phyloP scores from a whole-genome alignment of 2,329 filamentous ascomycete genomes.

The Phialocephala subalpina region DNA sequence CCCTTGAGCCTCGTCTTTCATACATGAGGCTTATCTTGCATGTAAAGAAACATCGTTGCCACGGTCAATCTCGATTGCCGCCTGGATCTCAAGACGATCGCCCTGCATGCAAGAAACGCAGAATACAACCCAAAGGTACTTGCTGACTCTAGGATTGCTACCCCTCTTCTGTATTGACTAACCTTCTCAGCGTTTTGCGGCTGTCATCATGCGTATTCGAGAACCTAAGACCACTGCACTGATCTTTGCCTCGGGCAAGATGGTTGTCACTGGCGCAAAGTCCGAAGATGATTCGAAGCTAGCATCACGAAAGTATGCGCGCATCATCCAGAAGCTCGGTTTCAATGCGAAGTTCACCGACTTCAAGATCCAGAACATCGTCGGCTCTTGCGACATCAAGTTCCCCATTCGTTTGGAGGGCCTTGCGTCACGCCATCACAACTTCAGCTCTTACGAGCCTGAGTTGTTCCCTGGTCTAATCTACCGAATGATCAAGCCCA shows the following conservation, averaged over 20 bases:
- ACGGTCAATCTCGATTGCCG: slow-evolving; percentile 98
- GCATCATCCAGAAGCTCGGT: slow-evolving; percentile 99
- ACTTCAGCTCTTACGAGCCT: slow-evolving; percentile 98
- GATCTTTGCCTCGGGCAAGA: slow-evolving; percentile 98
- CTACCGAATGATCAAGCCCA: slow-evolving; percentile 99
- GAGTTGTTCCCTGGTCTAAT: slow-evolving; percentile 99
- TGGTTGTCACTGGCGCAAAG: slow-evolving; percentile 98
- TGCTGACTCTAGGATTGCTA: slow-evolving; percentile 54
- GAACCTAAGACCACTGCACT: slow-evolving; percentile 98
- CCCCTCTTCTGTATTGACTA: slow-evolving; percentile 49
- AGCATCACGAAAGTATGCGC: slow-evolving; percentile 95
- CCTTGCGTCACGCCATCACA: slow-evolving; percentile 95
- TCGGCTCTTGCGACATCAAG: slow-evolving; percentile 98
- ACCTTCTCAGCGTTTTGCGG: slow-evolving; percentile 85
- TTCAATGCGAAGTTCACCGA: slow-evolving; percentile 99
- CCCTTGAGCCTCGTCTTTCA: slow-evolving; percentile 46
- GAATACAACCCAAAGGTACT: slow-evolving; percentile 98
- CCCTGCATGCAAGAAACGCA: slow-evolving; percentile 95
- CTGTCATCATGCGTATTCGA: slow-evolving; percentile 99
- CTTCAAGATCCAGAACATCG: slow-evolving; percentile 99
- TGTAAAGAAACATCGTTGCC: slow-evolving; percentile 93
- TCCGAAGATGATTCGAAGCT: slow-evolving; percentile 98
- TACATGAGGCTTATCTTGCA: slow-evolving; percentile 60
- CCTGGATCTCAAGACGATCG: slow-evolving; percentile 98
- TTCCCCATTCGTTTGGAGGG: slow-evolving; percentile 98